Evolutionary conservation across 768 basidiomycete species (phyloP), one percentile per base, ranked within the genome.

Genomic region (Kwoniella dendrophila): DNA sequence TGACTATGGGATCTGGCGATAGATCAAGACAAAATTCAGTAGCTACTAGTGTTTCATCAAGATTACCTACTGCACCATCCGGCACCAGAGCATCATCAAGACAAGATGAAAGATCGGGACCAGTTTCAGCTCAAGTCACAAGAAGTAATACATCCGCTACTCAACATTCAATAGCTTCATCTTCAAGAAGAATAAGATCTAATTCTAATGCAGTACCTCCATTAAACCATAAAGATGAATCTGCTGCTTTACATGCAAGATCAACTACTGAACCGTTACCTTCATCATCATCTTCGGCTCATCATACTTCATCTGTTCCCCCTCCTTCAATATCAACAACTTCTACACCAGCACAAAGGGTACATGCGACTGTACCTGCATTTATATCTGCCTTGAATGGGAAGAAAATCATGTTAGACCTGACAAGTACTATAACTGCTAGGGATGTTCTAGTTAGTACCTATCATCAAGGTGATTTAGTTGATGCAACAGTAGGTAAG

Each of bases 401-500:
- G 6, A 58, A 62, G 59, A 61, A 59, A 34, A 84, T 88, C 65
- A 85, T 85, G 72, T 85, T 94, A 11, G 88, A 89, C 68, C 83
- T 96, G 41, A 81, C 83, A 1, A 80, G 86, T 12, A 76, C 79
- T 10, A 94, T 89, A 1, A 86, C 81, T 27, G 90, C 90, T 8
- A 83, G 86, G 34, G 89, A 92, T 57, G 85, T 94, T 5, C 78
- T 95, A 56, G 81, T 83, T 12, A 80, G 85, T 71, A 82, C 92
- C 27, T 85, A 87, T 41, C 79, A 79, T 18, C 85, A 88, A 72
- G 90, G 89, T 11, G 84, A 85, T 57, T 78, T 95, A 20, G 80
- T 79, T 8, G 69, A 62, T 2, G 85, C 84, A 0, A 81, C 78
- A n/a, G 86, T 83, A 4, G 78, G 72, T 18, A 70, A 68, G 32